phyloP scores from a whole-genome alignment of 1,284 basidiomycete species.

The Laetiporus sulphureus region DNA sequence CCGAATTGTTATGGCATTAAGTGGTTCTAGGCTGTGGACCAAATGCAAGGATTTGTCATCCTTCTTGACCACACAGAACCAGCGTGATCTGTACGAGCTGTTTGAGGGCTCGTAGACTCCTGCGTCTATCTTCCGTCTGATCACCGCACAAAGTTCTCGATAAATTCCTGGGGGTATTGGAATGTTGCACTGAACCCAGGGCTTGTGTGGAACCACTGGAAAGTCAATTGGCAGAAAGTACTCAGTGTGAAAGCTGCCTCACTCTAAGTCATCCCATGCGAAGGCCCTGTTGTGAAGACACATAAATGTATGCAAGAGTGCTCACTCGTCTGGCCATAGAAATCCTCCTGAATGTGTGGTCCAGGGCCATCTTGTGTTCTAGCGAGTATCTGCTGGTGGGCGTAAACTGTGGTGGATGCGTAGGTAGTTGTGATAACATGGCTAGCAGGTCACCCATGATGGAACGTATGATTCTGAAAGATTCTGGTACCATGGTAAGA shows the following conservation, averaged over 20 bases:
- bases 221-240: slow-evolving; percentile 30
- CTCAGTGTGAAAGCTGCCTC: slow-evolving; percentile 27
- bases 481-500: slow-evolving; percentile 18
- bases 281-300: slow-evolving; percentile 25
- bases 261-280: slow-evolving; percentile 28
- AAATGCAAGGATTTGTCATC: no score
- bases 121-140: slow-evolving; percentile 24
- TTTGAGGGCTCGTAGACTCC: slow-evolving; percentile 34
- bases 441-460: slow-evolving; percentile 29
- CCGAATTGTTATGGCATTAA: slow-evolving; percentile 30
- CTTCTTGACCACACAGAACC: no score
- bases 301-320: slow-evolving; percentile 29
- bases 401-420: slow-evolving; percentile 20
- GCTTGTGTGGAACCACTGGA: slow-evolving; percentile 27
- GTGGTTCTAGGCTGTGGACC: no score
- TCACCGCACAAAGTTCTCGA: slow-evolving; percentile 25
- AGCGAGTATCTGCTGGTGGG: slow-evolving; percentile 27
- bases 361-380: slow-evolving; percentile 21
- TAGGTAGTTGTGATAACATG: slow-evolving; percentile 20
- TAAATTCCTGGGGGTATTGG: slow-evolving; percentile 32
- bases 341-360: slow-evolving; percentile 24
- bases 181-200: slow-evolving; percentile 32
- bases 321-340: slow-evolving; percentile 24
- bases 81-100: no score
- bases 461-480: slow-evolving; percentile 26